Conservation (phyloP, 2,329 filamentous ascomycete species). For the Cercospora sojina region DNA sequence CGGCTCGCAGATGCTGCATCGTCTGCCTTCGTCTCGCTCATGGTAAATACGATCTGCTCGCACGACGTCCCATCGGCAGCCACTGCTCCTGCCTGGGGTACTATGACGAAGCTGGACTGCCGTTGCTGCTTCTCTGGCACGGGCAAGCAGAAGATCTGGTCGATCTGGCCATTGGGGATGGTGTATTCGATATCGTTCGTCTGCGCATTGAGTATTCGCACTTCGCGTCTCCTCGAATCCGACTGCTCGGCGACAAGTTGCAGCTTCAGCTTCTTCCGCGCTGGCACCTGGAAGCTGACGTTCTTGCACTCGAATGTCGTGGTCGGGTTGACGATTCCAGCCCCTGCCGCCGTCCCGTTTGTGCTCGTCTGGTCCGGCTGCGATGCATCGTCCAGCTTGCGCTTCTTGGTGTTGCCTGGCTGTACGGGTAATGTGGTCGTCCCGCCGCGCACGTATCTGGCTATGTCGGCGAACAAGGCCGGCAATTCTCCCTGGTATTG, state of each 20-base stretch:
- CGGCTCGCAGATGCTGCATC: constrained; percentile 42
- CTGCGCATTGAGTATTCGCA: constrained; percentile 32
- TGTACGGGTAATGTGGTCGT: constrained; percentile 23
- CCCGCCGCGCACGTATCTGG: constrained; percentile 41
- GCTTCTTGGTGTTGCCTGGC: constrained; percentile 45
- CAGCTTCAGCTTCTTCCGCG: constrained; percentile 63
- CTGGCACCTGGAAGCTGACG: constrained; percentile 61
- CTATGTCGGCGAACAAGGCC: constrained; percentile 51
- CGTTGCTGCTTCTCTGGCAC: constrained; percentile 64
- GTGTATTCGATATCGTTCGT: constrained; percentile 41
- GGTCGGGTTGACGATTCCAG: constrained; percentile 37
- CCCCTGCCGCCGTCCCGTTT: constrained; percentile 12
- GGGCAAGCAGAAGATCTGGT: constrained; percentile 60
- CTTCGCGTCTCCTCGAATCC: constrained; percentile 29
- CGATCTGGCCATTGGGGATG: constrained; percentile 53
- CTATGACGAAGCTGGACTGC: constrained; percentile 62
- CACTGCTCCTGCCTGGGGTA: constrained; percentile 54
- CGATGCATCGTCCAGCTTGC: constrained; percentile 48
- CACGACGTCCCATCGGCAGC: constrained; percentile 37
- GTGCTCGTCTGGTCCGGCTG: constrained; percentile 10
- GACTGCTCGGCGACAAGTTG: constrained; percentile 49
- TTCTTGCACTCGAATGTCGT: constrained; percentile 51
- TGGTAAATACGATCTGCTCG: constrained; percentile 61
- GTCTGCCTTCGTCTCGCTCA: constrained; percentile 51
- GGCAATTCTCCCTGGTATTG: constrained; percentile 27